Percentiles rank a stretch among this genome's conserved stretches.
Conservation (phyloP, 108 stramenopile species). For the Discostella stelligeroides region DNA sequence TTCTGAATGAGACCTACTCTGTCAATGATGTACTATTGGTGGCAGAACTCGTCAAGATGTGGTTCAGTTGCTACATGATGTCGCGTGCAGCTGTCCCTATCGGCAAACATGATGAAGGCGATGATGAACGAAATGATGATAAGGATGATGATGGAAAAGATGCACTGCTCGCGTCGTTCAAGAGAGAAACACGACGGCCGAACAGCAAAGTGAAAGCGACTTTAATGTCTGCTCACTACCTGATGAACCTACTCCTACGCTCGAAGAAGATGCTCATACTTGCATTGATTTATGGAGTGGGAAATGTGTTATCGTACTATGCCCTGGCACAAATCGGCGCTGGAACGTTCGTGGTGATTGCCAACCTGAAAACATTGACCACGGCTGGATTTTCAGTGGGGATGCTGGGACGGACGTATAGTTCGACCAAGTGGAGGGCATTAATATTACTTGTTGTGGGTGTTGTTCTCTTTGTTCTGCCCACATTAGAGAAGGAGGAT, state of each 20-base stretch:
- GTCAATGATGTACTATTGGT: conserved; percentile 48
- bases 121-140: not conserved
- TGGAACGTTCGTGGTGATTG: conserved; percentile 37
- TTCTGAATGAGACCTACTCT: conserved; percentile 41
- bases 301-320: conserved; percentile 54
- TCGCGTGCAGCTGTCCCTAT: too few relatives aligned
- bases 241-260: conserved; percentile 22
- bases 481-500: conserved; percentile 1
- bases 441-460: conserved; percentile 48
- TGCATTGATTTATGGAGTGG: conserved; percentile 44
- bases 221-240: not conserved
- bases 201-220: too few relatives aligned
- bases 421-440: conserved; percentile 51
- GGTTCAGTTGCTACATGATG: conserved; percentile 36
- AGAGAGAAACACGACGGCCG: too few relatives aligned
- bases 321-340: conserved; percentile 47
- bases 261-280: conserved; percentile 52
- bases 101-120: not conserved
- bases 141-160: too few relatives aligned
- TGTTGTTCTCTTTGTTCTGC: conserved; percentile 47
- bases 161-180: too few relatives aligned
- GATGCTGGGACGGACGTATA: conserved; percentile 35
- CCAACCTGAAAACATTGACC: conserved; percentile 56
- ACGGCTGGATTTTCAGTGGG: conserved; percentile 54
- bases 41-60: conserved; percentile 51